Conservation (phyloP, 2,329 filamentous ascomycete genomes). For the Apiospora pterosperma region DNA sequence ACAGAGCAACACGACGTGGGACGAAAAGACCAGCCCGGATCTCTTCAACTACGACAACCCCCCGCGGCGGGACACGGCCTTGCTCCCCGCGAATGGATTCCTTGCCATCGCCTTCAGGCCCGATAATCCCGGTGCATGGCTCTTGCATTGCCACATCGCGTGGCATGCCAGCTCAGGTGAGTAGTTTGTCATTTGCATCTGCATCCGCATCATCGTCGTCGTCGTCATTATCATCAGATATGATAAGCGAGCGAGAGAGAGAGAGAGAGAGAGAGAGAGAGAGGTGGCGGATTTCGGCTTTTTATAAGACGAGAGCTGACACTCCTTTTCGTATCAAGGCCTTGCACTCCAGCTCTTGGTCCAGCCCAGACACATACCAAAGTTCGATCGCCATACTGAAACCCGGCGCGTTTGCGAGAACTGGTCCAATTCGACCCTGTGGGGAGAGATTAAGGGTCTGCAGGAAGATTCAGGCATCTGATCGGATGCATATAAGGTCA, state of each 20-base stretch:
- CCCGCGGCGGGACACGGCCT: conserved; percentile 40
- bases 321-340: conserved; percentile 15
- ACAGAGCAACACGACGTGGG: conserved; percentile 7
- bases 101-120: conserved; percentile 43
- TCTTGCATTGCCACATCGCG: conserved; percentile 44
- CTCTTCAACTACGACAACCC: conserved; percentile 38
- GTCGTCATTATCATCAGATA: too few species aligned
- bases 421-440: conserved; percentile 8
- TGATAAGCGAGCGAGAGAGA: too few species aligned
- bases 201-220: too few species aligned
- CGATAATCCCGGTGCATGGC: conserved; percentile 46
- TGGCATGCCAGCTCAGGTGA: conserved; percentile 36
- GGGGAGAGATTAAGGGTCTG: not conserved
- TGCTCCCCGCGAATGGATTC: conserved; percentile 38
- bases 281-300: not conserved
- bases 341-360: conserved; percentile 23
- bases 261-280: not conserved
- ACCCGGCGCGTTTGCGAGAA: conserved; percentile 9
- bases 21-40: conserved; percentile 15
- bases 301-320: conserved; percentile 12
- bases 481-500: not conserved
- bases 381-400: conserved; percentile 7
- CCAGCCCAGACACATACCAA: conserved; percentile 9
- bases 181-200: too few species aligned
- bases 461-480: conserved; percentile 15